phyloP scores from a whole-genome alignment of 306 rosid species.

The Cucurbita moschata region DNA sequence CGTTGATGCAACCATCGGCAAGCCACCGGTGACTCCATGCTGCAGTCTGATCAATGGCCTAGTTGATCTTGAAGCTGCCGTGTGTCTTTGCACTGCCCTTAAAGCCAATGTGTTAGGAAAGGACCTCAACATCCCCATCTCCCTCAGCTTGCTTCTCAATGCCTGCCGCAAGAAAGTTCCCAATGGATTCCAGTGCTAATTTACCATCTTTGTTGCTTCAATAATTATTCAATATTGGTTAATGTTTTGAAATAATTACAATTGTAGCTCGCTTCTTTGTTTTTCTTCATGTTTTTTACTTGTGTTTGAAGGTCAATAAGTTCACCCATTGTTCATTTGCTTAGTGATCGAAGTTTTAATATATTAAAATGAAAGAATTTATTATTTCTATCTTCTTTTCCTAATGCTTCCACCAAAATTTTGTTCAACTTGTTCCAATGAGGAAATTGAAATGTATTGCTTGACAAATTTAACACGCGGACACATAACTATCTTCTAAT shows the following conservation, averaged over 20 bases:
- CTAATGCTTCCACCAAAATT: too few relatives aligned
- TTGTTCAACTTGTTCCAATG: too few relatives aligned
- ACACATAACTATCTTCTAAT: too few relatives aligned
- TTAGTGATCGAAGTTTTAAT: background rate
- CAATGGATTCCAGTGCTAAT: slow-evolving; percentile 29
- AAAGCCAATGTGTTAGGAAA: slow-evolving; percentile 52
- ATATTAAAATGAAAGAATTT: too few relatives aligned
- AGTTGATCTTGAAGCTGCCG: slow-evolving; percentile 50
- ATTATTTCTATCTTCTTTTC: too few relatives aligned
- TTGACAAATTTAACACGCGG: too few relatives aligned
- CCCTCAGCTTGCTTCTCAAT: slow-evolving; percentile 63
- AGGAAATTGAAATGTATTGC: too few relatives aligned
- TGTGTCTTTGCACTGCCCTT: slow-evolving; percentile 63
- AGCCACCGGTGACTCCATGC: slow-evolving; percentile 44
- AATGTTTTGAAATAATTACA: background rate
- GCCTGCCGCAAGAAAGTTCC: slow-evolving; percentile 35
- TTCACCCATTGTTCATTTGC: background rate
- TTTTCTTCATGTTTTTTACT: too few relatives aligned
- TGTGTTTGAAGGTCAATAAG: background rate
- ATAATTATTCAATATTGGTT: background rate
- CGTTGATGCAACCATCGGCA: slow-evolving; percentile 25
- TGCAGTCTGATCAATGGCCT: slow-evolving; percentile 54
- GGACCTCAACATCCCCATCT: slow-evolving; percentile 43
- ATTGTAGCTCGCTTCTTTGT: background rate
- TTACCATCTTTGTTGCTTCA: background rate